phyloP scores from a whole-genome alignment of 345 rosid genomes.

The Corchorus capsularis region DNA sequence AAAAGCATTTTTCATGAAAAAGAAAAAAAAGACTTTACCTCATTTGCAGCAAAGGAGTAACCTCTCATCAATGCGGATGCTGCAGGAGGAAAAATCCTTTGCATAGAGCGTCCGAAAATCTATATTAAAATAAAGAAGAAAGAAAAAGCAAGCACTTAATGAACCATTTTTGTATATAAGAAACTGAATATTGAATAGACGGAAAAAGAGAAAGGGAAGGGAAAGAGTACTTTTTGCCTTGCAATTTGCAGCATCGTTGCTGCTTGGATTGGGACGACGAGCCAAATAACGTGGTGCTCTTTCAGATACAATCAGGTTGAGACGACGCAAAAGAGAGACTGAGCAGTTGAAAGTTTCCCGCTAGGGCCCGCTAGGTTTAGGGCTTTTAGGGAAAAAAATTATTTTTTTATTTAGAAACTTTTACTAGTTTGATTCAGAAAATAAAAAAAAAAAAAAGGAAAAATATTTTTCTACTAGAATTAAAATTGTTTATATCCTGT shows the following conservation, averaged over 20 bases:
- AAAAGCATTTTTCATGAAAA: neutral
- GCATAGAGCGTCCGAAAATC: conserved; percentile 1
- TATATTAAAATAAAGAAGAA: neutral
- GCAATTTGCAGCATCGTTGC: conserved; percentile 4
- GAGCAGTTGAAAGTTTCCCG: too few species aligned
- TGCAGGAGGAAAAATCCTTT: conserved; percentile 5
- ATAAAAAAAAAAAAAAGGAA: too few species aligned
- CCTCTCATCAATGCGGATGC: conserved; percentile 2
- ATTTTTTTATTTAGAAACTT: too few species aligned
- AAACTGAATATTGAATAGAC: neutral
- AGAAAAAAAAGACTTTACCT: neutral
- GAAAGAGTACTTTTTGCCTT: conserved; percentile 5
- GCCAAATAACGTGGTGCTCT: neutral
- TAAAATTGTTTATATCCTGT: too few species aligned
- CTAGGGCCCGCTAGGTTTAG: too few species aligned
- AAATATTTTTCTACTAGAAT: too few species aligned
- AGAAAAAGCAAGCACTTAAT: neutral
- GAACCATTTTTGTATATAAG: neutral
- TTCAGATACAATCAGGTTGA: neutral
- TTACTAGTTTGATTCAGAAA: too few species aligned
- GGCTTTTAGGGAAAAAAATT: too few species aligned
- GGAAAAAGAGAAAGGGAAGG: neutral
- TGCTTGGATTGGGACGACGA: neutral
- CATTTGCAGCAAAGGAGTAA: conserved; percentile 13
- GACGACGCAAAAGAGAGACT: neutral